A percentile compares a stretch with the other conserved stretches of the same genome.
Evolutionary conservation across 2,329 filamentous ascomycete genomes (phyloP).

Genomic region (Chrysoporthe deuterocubensis): DNA sequence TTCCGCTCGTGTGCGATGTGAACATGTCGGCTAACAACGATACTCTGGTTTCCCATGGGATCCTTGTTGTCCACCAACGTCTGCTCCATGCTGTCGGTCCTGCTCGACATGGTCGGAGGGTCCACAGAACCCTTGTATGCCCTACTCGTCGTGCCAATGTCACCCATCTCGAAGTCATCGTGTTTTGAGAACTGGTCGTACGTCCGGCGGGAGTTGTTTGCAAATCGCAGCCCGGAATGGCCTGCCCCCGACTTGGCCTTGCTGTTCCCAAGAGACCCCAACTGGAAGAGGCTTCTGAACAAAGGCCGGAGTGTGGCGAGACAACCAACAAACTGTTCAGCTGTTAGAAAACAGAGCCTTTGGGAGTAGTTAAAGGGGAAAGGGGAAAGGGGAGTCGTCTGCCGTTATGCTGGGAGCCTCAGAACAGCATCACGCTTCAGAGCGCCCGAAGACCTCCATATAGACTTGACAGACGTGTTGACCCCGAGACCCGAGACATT

Average conservation of each 20-base stretch:
- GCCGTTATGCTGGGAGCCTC: too few species aligned
- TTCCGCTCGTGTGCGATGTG: slow-evolving; percentile 13
- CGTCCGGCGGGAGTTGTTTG: slow-evolving; percentile 20
- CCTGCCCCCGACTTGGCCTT: slow-evolving; percentile 16
- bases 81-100: slow-evolving; percentile 24
- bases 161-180: slow-evolving; percentile 24
- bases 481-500: background rate
- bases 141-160: slow-evolving; percentile 21
- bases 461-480: background rate
- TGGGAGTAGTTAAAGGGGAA: background rate
- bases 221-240: slow-evolving; percentile 14
- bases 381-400: background rate
- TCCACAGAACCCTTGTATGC: slow-evolving; percentile 19
- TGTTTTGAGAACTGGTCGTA: slow-evolving; percentile 20
- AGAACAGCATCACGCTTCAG: too few species aligned
- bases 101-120: slow-evolving; percentile 12
- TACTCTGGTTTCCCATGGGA: slow-evolving; percentile 10
- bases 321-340: slow-evolving; percentile 21
- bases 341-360: background rate
- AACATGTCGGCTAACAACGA: slow-evolving; percentile 25
- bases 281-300: slow-evolving; percentile 24
- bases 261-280: slow-evolving; percentile 22
- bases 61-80: slow-evolving; percentile 17
- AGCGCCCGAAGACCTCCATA: too few species aligned
- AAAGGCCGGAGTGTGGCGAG: slow-evolving; percentile 26